Evolutionary conservation across 805 yeast genomes (phyloP), one percentile per base, ranked within the genome.

Genomic region (Candida loeiensis): DNA sequence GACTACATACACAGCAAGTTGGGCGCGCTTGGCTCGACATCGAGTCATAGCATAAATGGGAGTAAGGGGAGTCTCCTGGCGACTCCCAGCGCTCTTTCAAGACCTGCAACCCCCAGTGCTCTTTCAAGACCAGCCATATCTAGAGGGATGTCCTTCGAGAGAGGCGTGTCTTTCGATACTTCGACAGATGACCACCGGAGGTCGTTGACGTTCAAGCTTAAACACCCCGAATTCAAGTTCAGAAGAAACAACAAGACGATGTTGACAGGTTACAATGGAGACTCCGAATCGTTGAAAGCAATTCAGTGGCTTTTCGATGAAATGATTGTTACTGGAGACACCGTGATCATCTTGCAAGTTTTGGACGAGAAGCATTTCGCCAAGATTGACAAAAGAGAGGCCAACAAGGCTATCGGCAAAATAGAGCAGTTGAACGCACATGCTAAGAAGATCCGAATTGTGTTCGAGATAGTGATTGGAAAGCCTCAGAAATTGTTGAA

Each of bases 281-380:
- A 66, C 43, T 33, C 45, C 11, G 72, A 64, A 45, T 64, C 71
- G 8, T 44, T 61, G 27, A 57, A 54, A 40, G 73, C 74, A 4
- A 62, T 68, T 16, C 67, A 64, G 40, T 69, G 74, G 74, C 53
- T 68, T 21, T 63, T 69, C 47, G 71, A 66, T 43, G 72, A 69
- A 46, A 58, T 69, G 64, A 57, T 66, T 9, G 54, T 67, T 19
- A 54, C 64, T 52, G 74, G 74, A 11, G 74, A 69, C 46, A 66
- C 74, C 12, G 53, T 69, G 11, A 55, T 69, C 9, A 59, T 69
- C 5, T 49, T 69, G 12, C 72, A 66, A 41, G 74, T 68, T 4
- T 50, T 68, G 41, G 71, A 67, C 43, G 70, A 63, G 32, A 66
- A 64, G 44, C 31, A 43, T 11, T 41, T 53, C 44, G 47, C 44